Percentiles rank a stretch among this genome's conserved stretches.
These are phyloP conservation scores for Patellifolia procumbens DNA, from an alignment of 179 eudicot species.

Conservation along the genomic window DNA sequence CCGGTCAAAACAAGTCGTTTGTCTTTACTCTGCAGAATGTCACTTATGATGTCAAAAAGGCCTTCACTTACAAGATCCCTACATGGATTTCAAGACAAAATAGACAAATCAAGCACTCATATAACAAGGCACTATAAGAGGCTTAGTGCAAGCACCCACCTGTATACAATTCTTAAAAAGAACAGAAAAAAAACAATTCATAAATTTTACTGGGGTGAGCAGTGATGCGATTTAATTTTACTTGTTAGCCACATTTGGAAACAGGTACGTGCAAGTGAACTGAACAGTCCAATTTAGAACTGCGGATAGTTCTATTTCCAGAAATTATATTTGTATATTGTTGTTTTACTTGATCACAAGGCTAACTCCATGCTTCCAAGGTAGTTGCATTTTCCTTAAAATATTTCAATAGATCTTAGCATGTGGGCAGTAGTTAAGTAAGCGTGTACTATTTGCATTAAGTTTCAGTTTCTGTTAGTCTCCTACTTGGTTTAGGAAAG, in stretches of 20 bases:
- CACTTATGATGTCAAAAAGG: constrained; percentile 76
- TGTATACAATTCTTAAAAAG: not conserved
- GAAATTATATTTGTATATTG: not conserved
- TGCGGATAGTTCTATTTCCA: not conserved
- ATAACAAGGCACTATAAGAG: not conserved
- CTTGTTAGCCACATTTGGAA: not conserved
- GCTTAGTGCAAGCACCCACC: not conserved
- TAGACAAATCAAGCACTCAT: constrained; percentile 8
- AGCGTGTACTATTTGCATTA: no score
- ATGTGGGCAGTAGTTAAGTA: no score
- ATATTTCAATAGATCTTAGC: not conserved
- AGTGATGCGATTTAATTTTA: not conserved
- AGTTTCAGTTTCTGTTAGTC: no score
- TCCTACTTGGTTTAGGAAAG: no score
- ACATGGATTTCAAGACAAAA: constrained; percentile 23
- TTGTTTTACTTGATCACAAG: not conserved
- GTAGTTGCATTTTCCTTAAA: not conserved
- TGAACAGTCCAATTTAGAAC: not conserved
- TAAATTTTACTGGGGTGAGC: not conserved
- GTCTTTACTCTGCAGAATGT: constrained; percentile 70
- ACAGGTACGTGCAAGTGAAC: not conserved
- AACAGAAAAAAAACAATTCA: not conserved
- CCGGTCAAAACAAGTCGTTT: constrained; percentile 81
- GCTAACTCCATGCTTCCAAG: not conserved
- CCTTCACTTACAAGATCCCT: constrained; percentile 97